These are phyloP conservation scores for Aphanomyces astaci DNA, from an alignment of 352 stramenopile genomes.

Conservation along the genomic window DNA sequence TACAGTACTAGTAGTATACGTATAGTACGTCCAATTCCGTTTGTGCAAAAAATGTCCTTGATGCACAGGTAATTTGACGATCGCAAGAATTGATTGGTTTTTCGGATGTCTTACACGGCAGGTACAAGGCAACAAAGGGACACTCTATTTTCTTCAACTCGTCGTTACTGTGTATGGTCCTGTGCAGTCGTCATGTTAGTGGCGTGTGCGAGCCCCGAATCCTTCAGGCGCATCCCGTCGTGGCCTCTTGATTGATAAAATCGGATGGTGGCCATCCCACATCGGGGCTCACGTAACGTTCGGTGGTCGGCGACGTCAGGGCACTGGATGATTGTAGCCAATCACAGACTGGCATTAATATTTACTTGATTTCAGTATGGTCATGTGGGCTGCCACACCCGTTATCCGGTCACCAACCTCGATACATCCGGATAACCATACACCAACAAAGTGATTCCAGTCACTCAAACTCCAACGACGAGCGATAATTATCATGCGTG, in stretches of 20 bases:
- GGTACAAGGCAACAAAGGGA: too few species aligned
- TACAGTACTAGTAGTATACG: too few species aligned
- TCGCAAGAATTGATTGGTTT: too few species aligned
- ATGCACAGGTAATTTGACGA: too few species aligned
- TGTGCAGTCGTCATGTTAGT: too few species aligned
- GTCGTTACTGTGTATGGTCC: too few species aligned
- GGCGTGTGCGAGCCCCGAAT: too few species aligned
- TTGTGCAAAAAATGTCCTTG: too few species aligned
- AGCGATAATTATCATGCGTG: slow-evolving; percentile 11
- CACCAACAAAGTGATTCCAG: slow-evolving; percentile 8
- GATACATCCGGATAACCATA: slow-evolving; percentile 5
- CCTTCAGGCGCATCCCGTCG: background rate
- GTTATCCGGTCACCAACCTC: slow-evolving; percentile 4
- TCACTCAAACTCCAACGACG: slow-evolving; percentile 15
- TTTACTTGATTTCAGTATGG: background rate
- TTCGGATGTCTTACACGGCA: too few species aligned
- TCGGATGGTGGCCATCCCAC: background rate
- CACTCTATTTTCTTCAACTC: too few species aligned
- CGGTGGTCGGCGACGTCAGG: background rate
- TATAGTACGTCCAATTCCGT: too few species aligned
- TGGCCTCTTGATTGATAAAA: background rate
- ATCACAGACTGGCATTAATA: background rate
- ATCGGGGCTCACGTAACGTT: slow-evolving; percentile 7
- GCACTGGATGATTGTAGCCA: background rate
- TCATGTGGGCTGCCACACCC: too few species aligned